phyloP scores from a whole-genome alignment of 805 yeast species.

The Wickerhamiella galacta region DNA sequence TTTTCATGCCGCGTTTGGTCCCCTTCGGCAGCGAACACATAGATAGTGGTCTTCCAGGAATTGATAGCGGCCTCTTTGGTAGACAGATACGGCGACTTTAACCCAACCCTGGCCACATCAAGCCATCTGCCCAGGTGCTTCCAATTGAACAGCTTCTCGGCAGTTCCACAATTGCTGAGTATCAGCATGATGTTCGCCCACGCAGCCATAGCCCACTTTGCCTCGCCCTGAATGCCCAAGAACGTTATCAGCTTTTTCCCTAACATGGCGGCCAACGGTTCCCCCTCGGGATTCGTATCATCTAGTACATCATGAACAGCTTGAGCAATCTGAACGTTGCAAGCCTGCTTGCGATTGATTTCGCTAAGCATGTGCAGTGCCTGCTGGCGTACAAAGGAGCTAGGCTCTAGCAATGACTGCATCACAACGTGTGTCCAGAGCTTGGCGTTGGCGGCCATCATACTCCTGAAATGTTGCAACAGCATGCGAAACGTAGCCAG shows the following conservation, averaged over 20 bases:
- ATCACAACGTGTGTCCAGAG: slow-evolving; percentile 3
- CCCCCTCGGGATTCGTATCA: background rate
- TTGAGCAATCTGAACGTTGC: background rate
- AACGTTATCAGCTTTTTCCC: slow-evolving; percentile 2
- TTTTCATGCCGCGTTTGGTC: slow-evolving; percentile 3
- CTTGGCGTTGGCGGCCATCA: slow-evolving; percentile 2
- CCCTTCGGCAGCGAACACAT: slow-evolving; percentile 5
- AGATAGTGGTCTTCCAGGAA: slow-evolving; percentile 9
- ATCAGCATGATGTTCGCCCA: slow-evolving; percentile 5
- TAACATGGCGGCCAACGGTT: background rate
- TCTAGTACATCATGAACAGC: slow-evolving; percentile 1
- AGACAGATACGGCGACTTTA: slow-evolving; percentile 2
- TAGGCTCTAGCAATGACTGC: slow-evolving; percentile 3
- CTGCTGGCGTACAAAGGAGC: slow-evolving; percentile 6
- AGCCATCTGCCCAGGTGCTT: slow-evolving; percentile 7
- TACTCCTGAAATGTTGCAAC: slow-evolving; percentile 1
- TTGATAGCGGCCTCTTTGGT: slow-evolving; percentile 4
- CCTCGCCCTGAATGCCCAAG: slow-evolving; percentile 4
- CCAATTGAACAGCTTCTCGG: slow-evolving; percentile 3
- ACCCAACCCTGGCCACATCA: slow-evolving; percentile 7
- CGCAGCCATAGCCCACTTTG: slow-evolving; percentile 1
- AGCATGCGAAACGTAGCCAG: slow-evolving; percentile 2
- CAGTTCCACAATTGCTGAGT: slow-evolving; percentile 1
- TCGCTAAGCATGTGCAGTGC: slow-evolving; percentile 3
- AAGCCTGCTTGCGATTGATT: background rate